A percentile compares a stretch with the other conserved stretches of the same genome.
Evolutionary conservation across 139 green algal species (phyloP).

Genomic region (Yamagishiella unicocca): DNA sequence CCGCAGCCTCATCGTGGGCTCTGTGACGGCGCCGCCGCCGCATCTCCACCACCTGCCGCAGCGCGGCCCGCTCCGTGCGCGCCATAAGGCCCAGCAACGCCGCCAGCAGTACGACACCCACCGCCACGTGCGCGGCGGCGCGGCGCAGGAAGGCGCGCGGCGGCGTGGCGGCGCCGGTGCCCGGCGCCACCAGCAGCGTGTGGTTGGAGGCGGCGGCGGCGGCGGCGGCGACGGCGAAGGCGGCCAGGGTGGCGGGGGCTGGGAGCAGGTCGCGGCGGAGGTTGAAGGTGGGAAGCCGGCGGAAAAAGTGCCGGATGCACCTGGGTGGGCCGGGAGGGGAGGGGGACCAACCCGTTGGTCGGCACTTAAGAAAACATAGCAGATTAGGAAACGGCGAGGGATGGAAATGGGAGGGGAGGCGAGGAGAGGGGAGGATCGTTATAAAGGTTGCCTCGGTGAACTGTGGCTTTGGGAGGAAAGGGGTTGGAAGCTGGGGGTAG

Average conservation of each 20-base stretch:
- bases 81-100: constrained; percentile 37
- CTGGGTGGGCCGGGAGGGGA: background rate
- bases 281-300: constrained; percentile 33
- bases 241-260: constrained; percentile 17
- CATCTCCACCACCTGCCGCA: constrained; percentile 26
- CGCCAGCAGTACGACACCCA: constrained; percentile 56
- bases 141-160: constrained; percentile 28
- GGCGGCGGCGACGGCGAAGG: background rate
- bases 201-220: constrained; percentile 12
- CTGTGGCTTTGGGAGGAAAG: too few species aligned
- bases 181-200: background rate
- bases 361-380: too few species aligned
- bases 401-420: too few species aligned
- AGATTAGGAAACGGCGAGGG: too few species aligned
- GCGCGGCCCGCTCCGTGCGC: constrained; percentile 44
- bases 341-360: too few species aligned
- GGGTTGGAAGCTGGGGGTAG: too few species aligned
- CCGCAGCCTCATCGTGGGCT: too few species aligned
- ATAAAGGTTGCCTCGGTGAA: too few species aligned
- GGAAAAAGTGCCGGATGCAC: constrained; percentile 52
- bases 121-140: constrained; percentile 55
- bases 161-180: background rate
- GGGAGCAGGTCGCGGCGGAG: constrained; percentile 54
- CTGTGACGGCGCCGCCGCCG: too few species aligned
- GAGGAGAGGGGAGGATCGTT: too few species aligned